A percentile compares a stretch with the other conserved stretches of the same genome.
Conservation (phyloP, 371 early-diverging fungal genomes). For the Funneliformis caledonium region DNA sequence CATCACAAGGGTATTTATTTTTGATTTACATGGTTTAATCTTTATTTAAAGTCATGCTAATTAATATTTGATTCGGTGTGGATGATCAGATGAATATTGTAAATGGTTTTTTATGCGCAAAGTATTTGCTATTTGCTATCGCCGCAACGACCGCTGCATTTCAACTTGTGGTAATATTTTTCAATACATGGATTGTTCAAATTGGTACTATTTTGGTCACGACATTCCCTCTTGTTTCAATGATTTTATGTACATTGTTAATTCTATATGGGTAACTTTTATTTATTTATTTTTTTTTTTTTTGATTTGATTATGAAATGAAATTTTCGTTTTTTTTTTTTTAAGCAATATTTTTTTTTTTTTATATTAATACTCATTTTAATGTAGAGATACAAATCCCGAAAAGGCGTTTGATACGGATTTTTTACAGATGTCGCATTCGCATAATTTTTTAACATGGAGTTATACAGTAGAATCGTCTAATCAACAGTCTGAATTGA, state of each 20-base stretch:
- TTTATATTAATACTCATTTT: no score
- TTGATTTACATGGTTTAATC: neutral
- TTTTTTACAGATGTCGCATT: neutral
- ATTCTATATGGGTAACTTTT: neutral
- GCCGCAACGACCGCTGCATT: neutral
- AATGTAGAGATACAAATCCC: neutral
- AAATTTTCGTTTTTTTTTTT: neutral
- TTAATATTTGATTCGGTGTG: neutral
- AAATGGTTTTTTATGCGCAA: constrained; percentile 12
- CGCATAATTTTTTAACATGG: neutral
- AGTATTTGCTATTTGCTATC: neutral
- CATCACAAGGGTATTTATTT: neutral
- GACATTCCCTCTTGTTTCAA: neutral
- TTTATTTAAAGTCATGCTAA: neutral
- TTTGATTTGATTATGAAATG: neutral
- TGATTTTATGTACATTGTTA: constrained; percentile 13
- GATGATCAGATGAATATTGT: neutral
- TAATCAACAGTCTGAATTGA: neutral
- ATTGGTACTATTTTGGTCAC: neutral
- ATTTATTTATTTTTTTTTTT: neutral
- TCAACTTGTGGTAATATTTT: neutral
- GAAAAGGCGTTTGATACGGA: neutral
- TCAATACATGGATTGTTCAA: neutral
- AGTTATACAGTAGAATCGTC: neutral
- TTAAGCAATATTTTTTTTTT: neutral